Base-by-base conservation (phyloP, 257 asterid species). In the Osmanthus fragrans region DNA sequence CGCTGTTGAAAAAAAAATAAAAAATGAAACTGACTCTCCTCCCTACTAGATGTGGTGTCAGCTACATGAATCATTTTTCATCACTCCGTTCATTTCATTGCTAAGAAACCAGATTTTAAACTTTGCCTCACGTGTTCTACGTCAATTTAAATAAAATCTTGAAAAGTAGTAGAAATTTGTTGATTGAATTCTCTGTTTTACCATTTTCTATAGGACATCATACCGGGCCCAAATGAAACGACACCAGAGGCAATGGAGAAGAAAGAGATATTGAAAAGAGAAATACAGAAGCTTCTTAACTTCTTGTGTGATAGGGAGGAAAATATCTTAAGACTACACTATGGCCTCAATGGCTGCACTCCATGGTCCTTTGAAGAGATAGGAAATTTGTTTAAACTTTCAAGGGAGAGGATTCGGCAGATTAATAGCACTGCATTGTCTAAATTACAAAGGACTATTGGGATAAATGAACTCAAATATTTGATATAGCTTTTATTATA, bases 391-490 rank as follows among this genome's bases (percentile, higher is more conserved):
- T 30, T 89, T 39, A 78, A 85, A 71, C 89, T 91, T 25, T 91
- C 94, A 47, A 86, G 97, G 84, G 97, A 89, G 84, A 88, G 94
- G 81, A 87, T 91, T 70, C 81, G 97, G 83, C 94, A 91, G 86
- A 86, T 91, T 29, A 89, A 80, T 47, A 71, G 82, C 73, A 78
- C 65, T 72, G 97, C 94, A 76, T 77, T 91, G 81, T 51, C 75
- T 7, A 91, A 91, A 79, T 32, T 89, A 79, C 71, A 85, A 19
- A 73, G 83, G 73, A 54, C 74, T 64, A 81, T 12, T 21, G 21
- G 76, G 56, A 32, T 73, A 32, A 73, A 89, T 70, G 85, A 81
- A 81, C 78, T 91, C 30, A 83, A 80, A 65, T 87, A 85, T 76
- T 81, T 91, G 40, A 70, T 60, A 74, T 86, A 83, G 85, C 29